Evolutionary conservation across 176 grass and related monocot genomes (phyloP), one percentile per base, ranked within the genome.

Genomic region (Cymbopogon citratus): DNA sequence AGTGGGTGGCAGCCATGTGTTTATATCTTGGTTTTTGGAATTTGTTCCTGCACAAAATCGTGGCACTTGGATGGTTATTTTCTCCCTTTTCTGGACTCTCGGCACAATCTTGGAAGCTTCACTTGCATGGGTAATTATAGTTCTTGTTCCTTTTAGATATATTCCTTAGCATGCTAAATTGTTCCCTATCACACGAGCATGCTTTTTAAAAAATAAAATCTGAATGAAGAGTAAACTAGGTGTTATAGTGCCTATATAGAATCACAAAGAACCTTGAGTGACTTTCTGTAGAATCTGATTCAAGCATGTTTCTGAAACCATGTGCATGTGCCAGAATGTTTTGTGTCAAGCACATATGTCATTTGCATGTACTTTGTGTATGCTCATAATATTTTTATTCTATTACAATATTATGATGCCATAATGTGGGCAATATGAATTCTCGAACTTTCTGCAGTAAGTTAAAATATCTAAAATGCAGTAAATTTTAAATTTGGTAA

Each of bases 11-110:
- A 81, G 72, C 6, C 89, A 86, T 48, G 92, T 91, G n/a, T 87
- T 94, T 66, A 33, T 48, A 57, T 91, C 92, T 85, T 94, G 92
- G 92, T 94, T 94, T 84, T 77, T 94, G 65, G 92, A 94, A 28
- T 94, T 94, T 57, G 78, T 94, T 85, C 89, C 92, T 78, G 49
- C 81, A 71, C 56, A 74, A 73, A 89, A 89, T 75, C 86, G 92
- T 51, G 89, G 89, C 72, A 84, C 66, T 63, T 94, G 89, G 77
- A 89, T 94, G 62, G 57, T 89, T 59, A 6, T 85, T 40, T 82
- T 91, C 12, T 31, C 72, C 18, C 33, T 49, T 71, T 94, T 89
- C 45, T 94, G 92, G 92, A 91, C 89, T 66, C 6, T 91, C 21
- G 92, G 92, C 63, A 91, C 89, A 7, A 35, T 94, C 21, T 81